Evolutionary conservation across 2,329 filamentous ascomycete genomes (phyloP).

Genomic region (Venturia oleaginea): DNA sequence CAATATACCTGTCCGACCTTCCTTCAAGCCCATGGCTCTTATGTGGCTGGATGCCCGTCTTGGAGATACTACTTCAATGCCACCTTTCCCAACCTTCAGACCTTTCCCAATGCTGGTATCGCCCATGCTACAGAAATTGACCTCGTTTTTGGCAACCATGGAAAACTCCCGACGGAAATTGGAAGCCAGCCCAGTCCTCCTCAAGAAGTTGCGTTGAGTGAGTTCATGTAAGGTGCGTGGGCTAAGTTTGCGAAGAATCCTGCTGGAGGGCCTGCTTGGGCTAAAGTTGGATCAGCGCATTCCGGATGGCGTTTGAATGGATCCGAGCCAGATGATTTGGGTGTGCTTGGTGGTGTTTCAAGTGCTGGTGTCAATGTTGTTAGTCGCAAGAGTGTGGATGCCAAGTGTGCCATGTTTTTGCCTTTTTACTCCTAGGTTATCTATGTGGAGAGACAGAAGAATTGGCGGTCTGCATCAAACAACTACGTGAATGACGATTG

Average conservation of each 20-base stretch:
- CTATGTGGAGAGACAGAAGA: too few relatives aligned
- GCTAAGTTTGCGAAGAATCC: slow-evolving; percentile 30
- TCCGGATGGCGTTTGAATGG: slow-evolving; percentile 5
- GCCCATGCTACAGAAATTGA: slow-evolving; percentile 28
- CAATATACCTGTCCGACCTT: background rate
- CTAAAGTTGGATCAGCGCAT: slow-evolving; percentile 14
- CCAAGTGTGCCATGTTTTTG: background rate
- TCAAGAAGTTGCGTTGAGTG: slow-evolving; percentile 25
- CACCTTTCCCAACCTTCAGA: slow-evolving; percentile 25
- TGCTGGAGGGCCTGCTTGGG: slow-evolving; percentile 23
- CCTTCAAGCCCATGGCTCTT: background rate
- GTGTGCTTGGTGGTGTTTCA: slow-evolving; percentile 16
- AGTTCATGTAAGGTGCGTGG: slow-evolving; percentile 26
- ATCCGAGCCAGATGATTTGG: slow-evolving; percentile 19
- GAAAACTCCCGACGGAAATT: slow-evolving; percentile 4
- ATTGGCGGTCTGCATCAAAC: too few relatives aligned
- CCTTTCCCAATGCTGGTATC: slow-evolving; percentile 23
- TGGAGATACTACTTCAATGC: slow-evolving; percentile 33
- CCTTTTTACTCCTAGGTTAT: background rate
- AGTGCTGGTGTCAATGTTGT: slow-evolving; percentile 11
- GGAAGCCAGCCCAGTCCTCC: slow-evolving; percentile 19
- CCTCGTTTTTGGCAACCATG: slow-evolving; percentile 28
- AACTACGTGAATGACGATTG: too few relatives aligned
- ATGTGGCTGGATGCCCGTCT: slow-evolving; percentile 15
- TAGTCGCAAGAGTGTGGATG: background rate